Evolutionary conservation across 148 eudicot genomes (phyloP).

Genomic region (Agrostemma githago): DNA sequence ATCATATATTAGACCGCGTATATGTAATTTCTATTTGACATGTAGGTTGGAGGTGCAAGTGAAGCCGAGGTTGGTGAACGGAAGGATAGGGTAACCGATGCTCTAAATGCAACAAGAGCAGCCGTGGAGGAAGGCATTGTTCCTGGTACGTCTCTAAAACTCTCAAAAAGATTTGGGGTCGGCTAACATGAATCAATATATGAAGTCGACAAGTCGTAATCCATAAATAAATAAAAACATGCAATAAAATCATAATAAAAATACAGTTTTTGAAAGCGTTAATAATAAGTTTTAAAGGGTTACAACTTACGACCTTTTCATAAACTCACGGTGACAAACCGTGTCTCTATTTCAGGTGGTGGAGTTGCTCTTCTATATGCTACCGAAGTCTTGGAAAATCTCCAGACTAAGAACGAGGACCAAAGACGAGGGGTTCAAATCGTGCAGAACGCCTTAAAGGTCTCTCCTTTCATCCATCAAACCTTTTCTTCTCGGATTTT

Average conservation of each 20-base stretch:
- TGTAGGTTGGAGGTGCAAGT: constrained; percentile 82
- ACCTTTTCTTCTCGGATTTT: background rate
- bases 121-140: constrained; percentile 95
- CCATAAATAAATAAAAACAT: no score
- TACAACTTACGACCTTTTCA: background rate
- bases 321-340: background rate
- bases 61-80: constrained; percentile 94
- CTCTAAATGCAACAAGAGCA: constrained; percentile 91
- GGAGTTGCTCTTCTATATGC: constrained; percentile 96
- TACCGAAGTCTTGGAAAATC: constrained; percentile 54
- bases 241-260: no score
- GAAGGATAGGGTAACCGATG: constrained; percentile 94
- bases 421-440: constrained; percentile 84
- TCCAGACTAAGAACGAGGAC: constrained; percentile 64
- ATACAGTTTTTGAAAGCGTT: no score
- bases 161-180: no score
- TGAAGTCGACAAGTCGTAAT: no score
- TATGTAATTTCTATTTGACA: background rate
- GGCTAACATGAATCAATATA: no score
- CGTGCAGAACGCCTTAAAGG: constrained; percentile 86
- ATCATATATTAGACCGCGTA: background rate
- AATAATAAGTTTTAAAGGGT: no score
- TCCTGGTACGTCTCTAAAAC: constrained; percentile 46
- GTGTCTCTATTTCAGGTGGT: constrained; percentile 50
- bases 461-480: constrained; percentile 16